These are phyloP conservation scores for Kazachstania psychrophila DNA, from an alignment of 805 yeast species.

Conservation along the genomic window DNA sequence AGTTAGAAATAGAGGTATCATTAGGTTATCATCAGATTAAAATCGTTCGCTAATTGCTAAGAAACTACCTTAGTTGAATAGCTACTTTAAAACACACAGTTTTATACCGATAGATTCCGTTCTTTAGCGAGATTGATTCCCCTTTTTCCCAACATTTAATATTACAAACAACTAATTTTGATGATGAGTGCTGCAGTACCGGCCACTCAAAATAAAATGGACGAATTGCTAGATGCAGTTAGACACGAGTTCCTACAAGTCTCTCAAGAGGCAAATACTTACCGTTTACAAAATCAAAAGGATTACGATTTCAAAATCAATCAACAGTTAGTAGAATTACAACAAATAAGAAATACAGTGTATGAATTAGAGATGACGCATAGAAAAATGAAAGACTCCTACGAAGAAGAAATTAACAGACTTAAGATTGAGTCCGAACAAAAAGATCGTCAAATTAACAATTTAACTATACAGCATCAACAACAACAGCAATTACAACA, in stretches of 20 bases:
- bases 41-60: too few species aligned
- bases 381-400: conserved; percentile 87
- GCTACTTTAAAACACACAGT: too few species aligned
- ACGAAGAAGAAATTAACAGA: conserved; percentile 83
- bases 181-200: too few species aligned
- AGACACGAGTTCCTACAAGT: conserved; percentile 85
- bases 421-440: conserved; percentile 79
- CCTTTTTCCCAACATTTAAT: too few species aligned
- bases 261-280: conserved; percentile 74
- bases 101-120: too few species aligned
- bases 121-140: too few species aligned
- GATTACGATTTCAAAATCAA: conserved; percentile 82
- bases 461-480: conserved; percentile 27
- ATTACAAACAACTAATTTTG: too few species aligned
- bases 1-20: too few species aligned
- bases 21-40: too few species aligned
- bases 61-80: too few species aligned
- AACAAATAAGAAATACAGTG: conserved; percentile 86
- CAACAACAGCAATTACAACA: conserved; percentile 16
- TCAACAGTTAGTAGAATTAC: conserved; percentile 89
- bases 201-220: conserved; percentile 36
- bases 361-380: conserved; percentile 90
- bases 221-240: conserved; percentile 83
- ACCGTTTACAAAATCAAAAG: conserved; percentile 75
- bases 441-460: conserved; percentile 50